Evolutionary conservation across 345 rosid genomes (phyloP).

Genomic region (Streptanthus diversifolius): DNA sequence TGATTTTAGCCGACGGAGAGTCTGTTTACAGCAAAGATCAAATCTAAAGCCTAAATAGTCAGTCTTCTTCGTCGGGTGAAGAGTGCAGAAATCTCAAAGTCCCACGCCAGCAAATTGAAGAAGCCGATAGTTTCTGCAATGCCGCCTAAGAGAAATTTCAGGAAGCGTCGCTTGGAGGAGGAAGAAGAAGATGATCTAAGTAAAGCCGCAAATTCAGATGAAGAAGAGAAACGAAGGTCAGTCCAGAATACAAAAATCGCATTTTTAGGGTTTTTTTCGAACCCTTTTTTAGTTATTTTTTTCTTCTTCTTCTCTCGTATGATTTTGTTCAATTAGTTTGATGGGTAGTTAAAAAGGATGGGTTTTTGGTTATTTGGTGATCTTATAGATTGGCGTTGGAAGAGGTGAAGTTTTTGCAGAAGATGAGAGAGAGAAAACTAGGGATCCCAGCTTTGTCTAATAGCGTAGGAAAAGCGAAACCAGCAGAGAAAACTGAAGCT

Average conservation of each 20-base stretch:
- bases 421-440: slow-evolving; percentile 78
- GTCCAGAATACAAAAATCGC: neutral
- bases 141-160: slow-evolving; percentile 55
- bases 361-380: neutral
- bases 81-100: neutral
- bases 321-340: neutral
- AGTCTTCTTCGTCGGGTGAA: neutral
- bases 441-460: slow-evolving; percentile 63
- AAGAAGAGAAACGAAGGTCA: slow-evolving; percentile 67
- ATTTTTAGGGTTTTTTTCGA: slow-evolving; percentile 3
- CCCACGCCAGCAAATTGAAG: neutral
- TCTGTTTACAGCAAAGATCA: neutral
- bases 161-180: slow-evolving; percentile 59
- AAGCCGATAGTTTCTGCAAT: neutral
- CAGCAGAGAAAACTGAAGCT: slow-evolving; percentile 57
- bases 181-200: slow-evolving; percentile 41
- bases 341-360: slow-evolving; percentile 6
- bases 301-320: neutral
- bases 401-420: slow-evolving; percentile 94
- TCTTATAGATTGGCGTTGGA: slow-evolving; percentile 56
- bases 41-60: neutral
- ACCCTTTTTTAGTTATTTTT: too few relatives aligned
- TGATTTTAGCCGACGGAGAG: neutral
- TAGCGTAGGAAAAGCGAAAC: slow-evolving; percentile 38
- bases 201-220: slow-evolving; percentile 49